These are phyloP conservation scores for Tuber brumale DNA, from an alignment of 495 filamentous ascomycete species.

Conservation along the genomic window DNA sequence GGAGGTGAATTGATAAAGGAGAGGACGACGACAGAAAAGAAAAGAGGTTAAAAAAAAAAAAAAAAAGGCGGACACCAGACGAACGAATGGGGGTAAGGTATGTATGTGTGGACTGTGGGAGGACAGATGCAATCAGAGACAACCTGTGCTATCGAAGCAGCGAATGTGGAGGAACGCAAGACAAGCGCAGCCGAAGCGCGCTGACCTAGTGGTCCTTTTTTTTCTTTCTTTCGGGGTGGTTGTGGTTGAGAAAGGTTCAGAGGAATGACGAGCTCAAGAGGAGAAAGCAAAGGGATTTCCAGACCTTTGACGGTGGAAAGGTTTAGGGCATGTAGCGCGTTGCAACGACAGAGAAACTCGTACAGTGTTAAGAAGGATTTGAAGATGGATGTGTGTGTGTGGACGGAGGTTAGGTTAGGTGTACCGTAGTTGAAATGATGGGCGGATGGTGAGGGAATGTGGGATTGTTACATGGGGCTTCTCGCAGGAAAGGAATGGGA, in stretches of 20 bases:
- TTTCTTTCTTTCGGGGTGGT: constrained; percentile 12
- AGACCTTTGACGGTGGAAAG: background rate
- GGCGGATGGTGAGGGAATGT: background rate
- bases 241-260: constrained; percentile 6
- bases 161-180: constrained; percentile 8
- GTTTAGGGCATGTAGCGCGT: background rate
- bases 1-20: constrained; percentile 10
- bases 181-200: constrained; percentile 37
- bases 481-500: background rate
- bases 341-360: background rate
- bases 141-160: background rate
- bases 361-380: background rate
- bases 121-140: background rate
- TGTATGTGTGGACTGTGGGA: background rate
- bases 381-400: constrained; percentile 4
- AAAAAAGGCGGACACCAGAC: constrained; percentile 33
- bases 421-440: background rate
- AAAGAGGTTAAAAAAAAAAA: constrained; percentile 27
- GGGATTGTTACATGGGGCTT: constrained; percentile 1
- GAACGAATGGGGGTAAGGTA: constrained; percentile 10
- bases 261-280: constrained; percentile 2
- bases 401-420: background rate
- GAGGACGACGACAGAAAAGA: constrained; percentile 9
- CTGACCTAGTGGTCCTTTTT: background rate
- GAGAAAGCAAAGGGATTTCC: constrained; percentile 9